Conservation (phyloP, 1,139 yeast species). For the Tardiomyces blankii region DNA sequence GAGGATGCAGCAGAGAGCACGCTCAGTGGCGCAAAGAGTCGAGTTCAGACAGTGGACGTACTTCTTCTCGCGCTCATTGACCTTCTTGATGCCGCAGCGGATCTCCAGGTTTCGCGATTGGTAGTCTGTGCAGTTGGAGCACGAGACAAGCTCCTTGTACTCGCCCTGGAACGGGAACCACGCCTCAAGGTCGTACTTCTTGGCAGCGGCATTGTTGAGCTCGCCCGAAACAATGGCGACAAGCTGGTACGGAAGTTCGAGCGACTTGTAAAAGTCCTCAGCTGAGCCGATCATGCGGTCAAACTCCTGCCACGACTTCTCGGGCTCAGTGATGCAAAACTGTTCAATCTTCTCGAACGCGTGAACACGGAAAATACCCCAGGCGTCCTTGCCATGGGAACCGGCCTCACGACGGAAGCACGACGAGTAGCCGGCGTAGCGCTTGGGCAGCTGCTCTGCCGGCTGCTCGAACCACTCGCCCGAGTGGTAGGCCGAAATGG, state of each 20-base stretch:
- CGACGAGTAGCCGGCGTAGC: slow-evolving; percentile 93
- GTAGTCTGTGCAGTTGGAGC: slow-evolving; percentile 98
- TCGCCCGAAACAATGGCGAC: slow-evolving; percentile 98
- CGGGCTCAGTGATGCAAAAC: slow-evolving; percentile 92
- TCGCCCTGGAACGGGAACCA: slow-evolving; percentile 99
- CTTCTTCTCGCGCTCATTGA: slow-evolving; percentile 91
- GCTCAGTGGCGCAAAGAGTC: slow-evolving; percentile 94
- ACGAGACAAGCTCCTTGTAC: slow-evolving; percentile 94
- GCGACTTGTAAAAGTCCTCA: slow-evolving; percentile 87
- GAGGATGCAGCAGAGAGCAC: slow-evolving; percentile 92
- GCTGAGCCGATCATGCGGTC: slow-evolving; percentile 86
- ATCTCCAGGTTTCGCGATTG: slow-evolving; percentile 97
- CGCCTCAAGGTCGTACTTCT: slow-evolving; percentile 97
- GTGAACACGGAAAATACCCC: slow-evolving; percentile 99
- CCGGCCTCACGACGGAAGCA: slow-evolving; percentile 99
- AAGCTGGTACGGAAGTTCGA: slow-evolving; percentile 90
- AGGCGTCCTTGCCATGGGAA: slow-evolving; percentile 98
- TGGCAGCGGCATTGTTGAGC: slow-evolving; percentile 97
- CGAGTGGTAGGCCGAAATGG: slow-evolving; percentile 95
- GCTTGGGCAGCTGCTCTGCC: slow-evolving; percentile 85
- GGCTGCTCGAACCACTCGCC: slow-evolving; percentile 99
- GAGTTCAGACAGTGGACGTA: slow-evolving; percentile 98
- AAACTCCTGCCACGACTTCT: slow-evolving; percentile 94
- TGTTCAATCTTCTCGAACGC: slow-evolving; percentile 98
- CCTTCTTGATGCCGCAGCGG: slow-evolving; percentile 96